phyloP scores from a whole-genome alignment of 108 stramenopile species.

The Nitzschia sp. region DNA sequence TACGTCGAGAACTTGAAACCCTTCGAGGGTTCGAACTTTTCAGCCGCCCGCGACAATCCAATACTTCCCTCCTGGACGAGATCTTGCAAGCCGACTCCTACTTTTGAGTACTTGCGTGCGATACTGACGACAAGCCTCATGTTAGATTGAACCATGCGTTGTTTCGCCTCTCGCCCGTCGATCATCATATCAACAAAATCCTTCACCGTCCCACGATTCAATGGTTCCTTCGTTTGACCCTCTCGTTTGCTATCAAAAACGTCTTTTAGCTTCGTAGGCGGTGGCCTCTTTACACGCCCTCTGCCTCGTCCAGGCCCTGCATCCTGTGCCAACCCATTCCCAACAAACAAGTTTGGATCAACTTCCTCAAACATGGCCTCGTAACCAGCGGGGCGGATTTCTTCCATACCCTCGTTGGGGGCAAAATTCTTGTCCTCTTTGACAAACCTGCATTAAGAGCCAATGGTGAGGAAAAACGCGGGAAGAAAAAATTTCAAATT shows the following conservation, averaged over 20 bases:
- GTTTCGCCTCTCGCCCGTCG: slow-evolving; percentile 80
- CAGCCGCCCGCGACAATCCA: slow-evolving; percentile 81
- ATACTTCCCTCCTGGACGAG: slow-evolving; percentile 91
- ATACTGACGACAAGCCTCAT: slow-evolving; percentile 94
- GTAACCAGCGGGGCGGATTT: slow-evolving; percentile 60
- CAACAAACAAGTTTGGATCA: slow-evolving; percentile 83
- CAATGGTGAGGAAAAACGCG: no score
- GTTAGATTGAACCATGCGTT: slow-evolving; percentile 91
- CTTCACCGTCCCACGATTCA: slow-evolving; percentile 68
- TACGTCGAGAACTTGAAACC: slow-evolving; percentile 94
- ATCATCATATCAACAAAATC: slow-evolving; percentile 82
- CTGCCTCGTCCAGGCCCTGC: slow-evolving; percentile 76
- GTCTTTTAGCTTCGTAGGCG: slow-evolving; percentile 53
- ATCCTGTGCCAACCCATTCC: slow-evolving; percentile 72
- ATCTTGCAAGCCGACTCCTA: slow-evolving; percentile 83
- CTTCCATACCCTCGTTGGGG: slow-evolving; percentile 48
- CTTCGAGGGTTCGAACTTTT: slow-evolving; percentile 87
- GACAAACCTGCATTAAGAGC: background rate
- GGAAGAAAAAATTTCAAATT: background rate
- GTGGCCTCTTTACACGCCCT: slow-evolving; percentile 72
- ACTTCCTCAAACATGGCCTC: slow-evolving; percentile 56
- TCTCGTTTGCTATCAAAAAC: slow-evolving; percentile 51
- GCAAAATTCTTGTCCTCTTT: slow-evolving; percentile 20
- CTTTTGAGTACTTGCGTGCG: slow-evolving; percentile 82
- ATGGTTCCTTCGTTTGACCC: slow-evolving; percentile 44